These are phyloP conservation scores for Exophiala sp. DNA, from an alignment of 2,329 filamentous ascomycete species.

Conservation along the genomic window DNA sequence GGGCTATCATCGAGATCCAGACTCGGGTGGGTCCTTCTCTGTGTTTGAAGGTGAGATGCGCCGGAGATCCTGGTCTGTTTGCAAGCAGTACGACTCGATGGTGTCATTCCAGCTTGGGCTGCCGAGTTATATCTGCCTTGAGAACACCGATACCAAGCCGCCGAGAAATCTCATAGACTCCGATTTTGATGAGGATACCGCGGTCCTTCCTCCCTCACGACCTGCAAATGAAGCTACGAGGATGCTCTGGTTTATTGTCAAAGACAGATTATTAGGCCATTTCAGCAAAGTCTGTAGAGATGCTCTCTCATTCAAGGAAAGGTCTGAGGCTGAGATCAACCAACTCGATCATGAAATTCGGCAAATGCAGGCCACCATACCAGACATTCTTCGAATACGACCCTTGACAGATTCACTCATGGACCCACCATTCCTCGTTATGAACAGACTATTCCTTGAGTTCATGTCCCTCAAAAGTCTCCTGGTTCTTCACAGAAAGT, in stretches of 20 bases:
- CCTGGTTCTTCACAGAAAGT: conserved; percentile 52
- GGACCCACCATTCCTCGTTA: conserved; percentile 50
- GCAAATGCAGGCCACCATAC: conserved; percentile 22
- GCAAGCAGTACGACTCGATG: conserved; percentile 57
- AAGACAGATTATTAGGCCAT: conserved; percentile 27
- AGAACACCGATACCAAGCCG: conserved; percentile 58
- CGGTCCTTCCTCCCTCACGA: conserved; percentile 51
- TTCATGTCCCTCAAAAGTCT: conserved; percentile 51
- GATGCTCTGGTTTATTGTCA: conserved; percentile 33
- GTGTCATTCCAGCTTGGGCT: conserved; percentile 63
- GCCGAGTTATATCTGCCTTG: conserved; percentile 58
- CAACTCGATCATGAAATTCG: conserved; percentile 27
- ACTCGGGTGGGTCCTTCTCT: conserved; percentile 37
- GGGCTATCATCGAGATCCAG: conserved; percentile 56
- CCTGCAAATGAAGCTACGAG: conserved; percentile 47
- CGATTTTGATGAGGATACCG: conserved; percentile 54
- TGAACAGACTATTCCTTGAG: conserved; percentile 53
- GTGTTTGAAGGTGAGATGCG: conserved; percentile 56
- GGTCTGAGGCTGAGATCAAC: conserved; percentile 19
- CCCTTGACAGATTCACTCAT: conserved; percentile 38
- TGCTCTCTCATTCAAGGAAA: conserved; percentile 28
- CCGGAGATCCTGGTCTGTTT: conserved; percentile 39
- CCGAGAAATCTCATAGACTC: conserved; percentile 60
- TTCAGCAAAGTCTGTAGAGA: conserved; percentile 31
- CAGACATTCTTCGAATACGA: conserved; percentile 17